These are phyloP conservation scores for Rutstroemia sp. DNA, from an alignment of 2,329 filamentous ascomycete species.

Conservation along the genomic window DNA sequence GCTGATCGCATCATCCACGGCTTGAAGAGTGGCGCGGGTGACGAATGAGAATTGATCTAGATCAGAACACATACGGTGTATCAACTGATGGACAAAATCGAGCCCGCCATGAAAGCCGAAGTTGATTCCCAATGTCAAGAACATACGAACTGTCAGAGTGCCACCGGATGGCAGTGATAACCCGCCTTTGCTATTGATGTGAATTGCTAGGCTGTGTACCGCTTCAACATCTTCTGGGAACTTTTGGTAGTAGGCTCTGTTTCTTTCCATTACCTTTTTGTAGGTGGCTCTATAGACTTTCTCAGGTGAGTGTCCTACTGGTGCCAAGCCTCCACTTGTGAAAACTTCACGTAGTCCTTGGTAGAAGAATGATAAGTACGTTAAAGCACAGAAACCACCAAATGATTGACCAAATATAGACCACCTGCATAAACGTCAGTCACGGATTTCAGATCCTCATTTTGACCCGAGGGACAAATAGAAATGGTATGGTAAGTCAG, in stretches of 20 bases:
- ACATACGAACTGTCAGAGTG: conserved; percentile 61
- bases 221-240: conserved; percentile 70
- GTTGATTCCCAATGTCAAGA: conserved; percentile 69
- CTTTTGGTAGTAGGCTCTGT: conserved; percentile 69
- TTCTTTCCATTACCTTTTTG: conserved; percentile 61
- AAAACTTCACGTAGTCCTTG: conserved; percentile 77
- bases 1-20: conserved; percentile 51
- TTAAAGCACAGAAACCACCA: conserved; percentile 78
- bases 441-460: neutral
- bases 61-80: conserved; percentile 65
- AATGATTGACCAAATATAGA: conserved; percentile 86
- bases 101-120: conserved; percentile 77
- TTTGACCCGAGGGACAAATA: neutral
- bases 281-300: conserved; percentile 70
- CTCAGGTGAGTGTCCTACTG: conserved; percentile 63
- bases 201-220: conserved; percentile 40
- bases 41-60: conserved; percentile 70
- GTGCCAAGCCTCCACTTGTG: conserved; percentile 75
- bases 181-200: conserved; percentile 48
- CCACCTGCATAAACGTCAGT: conserved; percentile 49
- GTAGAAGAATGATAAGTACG: conserved; percentile 76
- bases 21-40: conserved; percentile 60
- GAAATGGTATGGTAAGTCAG: neutral
- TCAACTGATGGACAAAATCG: conserved; percentile 64
- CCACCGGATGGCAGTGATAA: conserved; percentile 67